These are phyloP conservation scores for Chlorella ohadii DNA, from an alignment of 139 green algal species.

Conservation along the genomic window DNA sequence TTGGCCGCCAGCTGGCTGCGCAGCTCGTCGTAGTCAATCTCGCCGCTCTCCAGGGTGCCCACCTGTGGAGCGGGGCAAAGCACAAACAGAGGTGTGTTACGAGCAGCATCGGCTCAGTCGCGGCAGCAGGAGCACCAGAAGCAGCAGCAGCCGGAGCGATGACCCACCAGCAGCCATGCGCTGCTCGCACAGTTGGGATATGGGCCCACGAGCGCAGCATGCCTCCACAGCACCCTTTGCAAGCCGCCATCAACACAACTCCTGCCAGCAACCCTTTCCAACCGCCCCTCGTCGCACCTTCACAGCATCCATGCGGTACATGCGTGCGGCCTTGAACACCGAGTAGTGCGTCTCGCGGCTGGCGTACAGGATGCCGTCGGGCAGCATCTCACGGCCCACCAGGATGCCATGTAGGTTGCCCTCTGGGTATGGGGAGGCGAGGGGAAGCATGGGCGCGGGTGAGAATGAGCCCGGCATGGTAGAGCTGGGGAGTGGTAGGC, in stretches of 20 bases:
- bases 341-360: constrained; percentile 96
- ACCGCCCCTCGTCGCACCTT: constrained; percentile 61
- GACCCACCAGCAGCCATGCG: too few species aligned
- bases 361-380: constrained; percentile 92
- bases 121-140: too few species aligned
- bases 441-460: not conserved
- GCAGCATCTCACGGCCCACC: constrained; percentile 88
- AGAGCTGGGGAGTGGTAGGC: too few species aligned
- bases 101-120: not conserved
- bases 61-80: constrained; percentile 15
- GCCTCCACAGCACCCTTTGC: too few species aligned
- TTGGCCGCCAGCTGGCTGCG: constrained; percentile 67
- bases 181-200: too few species aligned
- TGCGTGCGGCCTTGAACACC: constrained; percentile 95
- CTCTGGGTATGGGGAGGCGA: constrained; percentile 55
- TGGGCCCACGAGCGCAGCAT: too few species aligned
- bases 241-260: too few species aligned
- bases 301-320: constrained; percentile 96
- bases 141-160: not conserved
- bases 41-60: constrained; percentile 77
- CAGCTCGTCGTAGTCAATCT: constrained; percentile 96
- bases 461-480: too few species aligned
- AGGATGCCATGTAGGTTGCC: constrained; percentile 98
- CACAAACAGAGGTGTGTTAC: not conserved
- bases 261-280: not conserved